A percentile compares a stretch with the other conserved stretches of the same genome.
phyloP scores from a whole-genome alignment of 495 filamentous ascomycete genomes.

The Penicillium daleae region DNA sequence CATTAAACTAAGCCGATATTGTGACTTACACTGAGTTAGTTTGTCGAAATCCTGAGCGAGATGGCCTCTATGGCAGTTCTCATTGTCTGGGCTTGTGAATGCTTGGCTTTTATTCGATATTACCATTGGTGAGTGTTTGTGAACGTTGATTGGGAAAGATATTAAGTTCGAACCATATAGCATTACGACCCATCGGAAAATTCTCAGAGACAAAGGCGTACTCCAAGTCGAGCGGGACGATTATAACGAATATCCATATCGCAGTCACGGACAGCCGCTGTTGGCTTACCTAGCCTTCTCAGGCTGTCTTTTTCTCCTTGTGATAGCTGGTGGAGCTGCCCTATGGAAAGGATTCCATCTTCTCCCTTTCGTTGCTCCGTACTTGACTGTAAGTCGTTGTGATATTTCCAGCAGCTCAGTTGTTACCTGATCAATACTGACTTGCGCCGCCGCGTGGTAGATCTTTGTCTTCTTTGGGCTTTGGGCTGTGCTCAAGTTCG shows the following conservation, averaged over 20 bases:
- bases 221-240: neutral
- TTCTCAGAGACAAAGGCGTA: neutral
- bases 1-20: no score
- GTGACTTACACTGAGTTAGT: constrained; percentile 17
- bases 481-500: neutral
- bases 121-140: constrained; percentile 31
- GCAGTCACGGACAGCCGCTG: constrained; percentile 46
- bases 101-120: constrained; percentile 50
- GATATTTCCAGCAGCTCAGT: neutral
- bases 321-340: constrained; percentile 42
- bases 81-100: constrained; percentile 50
- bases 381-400: constrained; percentile 10
- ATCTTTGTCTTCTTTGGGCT: neutral
- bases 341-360: constrained; percentile 36
- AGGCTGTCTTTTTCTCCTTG: constrained; percentile 43
- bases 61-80: constrained; percentile 45
- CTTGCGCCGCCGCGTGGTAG: neutral
- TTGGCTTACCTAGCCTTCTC: constrained; percentile 40
- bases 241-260: constrained; percentile 41
- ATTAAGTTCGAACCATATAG: neutral
- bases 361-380: constrained; percentile 6
- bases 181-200: neutral
- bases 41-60: constrained; percentile 40
- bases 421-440: neutral
- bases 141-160: neutral